A percentile compares a stretch with the other conserved stretches of the same genome.
phyloP scores from a whole-genome alignment of 2,329 filamentous ascomycete species.

The Trichoderma guizhouense region DNA sequence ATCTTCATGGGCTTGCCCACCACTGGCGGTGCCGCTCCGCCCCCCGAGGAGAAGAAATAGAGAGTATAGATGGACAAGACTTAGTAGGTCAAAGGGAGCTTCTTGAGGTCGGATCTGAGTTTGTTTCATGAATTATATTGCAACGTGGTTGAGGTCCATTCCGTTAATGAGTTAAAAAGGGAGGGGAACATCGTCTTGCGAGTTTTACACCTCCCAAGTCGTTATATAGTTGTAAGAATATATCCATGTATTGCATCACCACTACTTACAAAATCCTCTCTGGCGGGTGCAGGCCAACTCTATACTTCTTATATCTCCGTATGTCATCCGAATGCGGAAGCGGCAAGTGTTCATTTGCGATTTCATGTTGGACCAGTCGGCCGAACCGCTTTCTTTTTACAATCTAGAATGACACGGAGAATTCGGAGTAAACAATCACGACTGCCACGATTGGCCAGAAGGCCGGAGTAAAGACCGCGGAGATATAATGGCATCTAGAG shows the following conservation, averaged over 20 bases:
- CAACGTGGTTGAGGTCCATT: not conserved
- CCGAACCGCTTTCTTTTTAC: not conserved
- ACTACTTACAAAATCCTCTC: not conserved
- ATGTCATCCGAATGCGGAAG: not conserved
- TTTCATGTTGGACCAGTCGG: not conserved
- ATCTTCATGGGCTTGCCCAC: constrained; percentile 85
- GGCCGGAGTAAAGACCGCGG: not conserved
- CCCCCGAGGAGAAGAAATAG: constrained; percentile 46
- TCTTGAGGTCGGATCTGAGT: not conserved
- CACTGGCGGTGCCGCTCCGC: constrained; percentile 65
- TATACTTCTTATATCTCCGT: not conserved
- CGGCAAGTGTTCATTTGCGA: not conserved
- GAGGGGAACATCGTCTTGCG: not conserved
- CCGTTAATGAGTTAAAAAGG: not conserved
- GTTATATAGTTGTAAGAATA: not conserved
- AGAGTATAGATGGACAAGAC: constrained; percentile 11
- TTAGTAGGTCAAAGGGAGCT: not conserved
- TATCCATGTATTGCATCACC: not conserved
- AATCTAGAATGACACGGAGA: not conserved
- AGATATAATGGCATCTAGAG: too few relatives aligned
- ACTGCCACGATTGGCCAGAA: not conserved
- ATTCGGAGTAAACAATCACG: not conserved
- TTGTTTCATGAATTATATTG: not conserved
- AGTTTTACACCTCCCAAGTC: not conserved
- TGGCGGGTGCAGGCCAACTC: not conserved